A percentile compares a stretch with the other conserved stretches of the same genome.
Evolutionary conservation across 805 yeast species (phyloP).

Genomic region (Myxozyma vanderwaltii): DNA sequence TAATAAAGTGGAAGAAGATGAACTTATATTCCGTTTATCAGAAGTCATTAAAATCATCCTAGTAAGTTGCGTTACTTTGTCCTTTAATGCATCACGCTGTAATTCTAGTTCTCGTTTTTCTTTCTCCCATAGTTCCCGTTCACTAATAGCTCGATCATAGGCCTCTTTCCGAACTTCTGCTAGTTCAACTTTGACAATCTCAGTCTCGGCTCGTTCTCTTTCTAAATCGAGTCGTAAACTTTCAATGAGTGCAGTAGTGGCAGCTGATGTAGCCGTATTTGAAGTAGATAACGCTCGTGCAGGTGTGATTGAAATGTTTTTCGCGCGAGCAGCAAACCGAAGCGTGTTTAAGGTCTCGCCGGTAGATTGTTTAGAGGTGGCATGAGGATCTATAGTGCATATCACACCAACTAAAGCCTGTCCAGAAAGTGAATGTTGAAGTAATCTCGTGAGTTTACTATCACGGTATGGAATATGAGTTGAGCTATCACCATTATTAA

Average conservation of each 20-base stretch:
- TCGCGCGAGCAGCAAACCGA: slow-evolving; percentile 91
- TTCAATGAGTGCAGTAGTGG: slow-evolving; percentile 49
- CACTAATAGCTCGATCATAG: slow-evolving; percentile 5
- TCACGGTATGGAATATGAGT: slow-evolving; percentile 91
- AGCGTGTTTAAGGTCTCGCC: slow-evolving; percentile 85
- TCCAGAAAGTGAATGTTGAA: slow-evolving; percentile 92
- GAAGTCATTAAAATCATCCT: slow-evolving; percentile 20
- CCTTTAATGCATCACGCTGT: slow-evolving; percentile 31
- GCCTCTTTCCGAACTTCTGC: slow-evolving; percentile 24
- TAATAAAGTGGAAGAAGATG: background rate
- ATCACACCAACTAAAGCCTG: slow-evolving; percentile 78
- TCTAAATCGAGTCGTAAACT: slow-evolving; percentile 63
- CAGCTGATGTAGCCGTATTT: slow-evolving; percentile 35
- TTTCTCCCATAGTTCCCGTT: slow-evolving; percentile 12
- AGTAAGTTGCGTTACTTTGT: slow-evolving; percentile 31
- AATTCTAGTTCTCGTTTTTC: slow-evolving; percentile 32
- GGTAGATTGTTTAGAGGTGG: slow-evolving; percentile 58
- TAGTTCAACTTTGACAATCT: slow-evolving; percentile 42
- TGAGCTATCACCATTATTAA: background rate
- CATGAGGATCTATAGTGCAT: slow-evolving; percentile 67
- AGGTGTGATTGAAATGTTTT: slow-evolving; percentile 74
- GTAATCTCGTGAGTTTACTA: slow-evolving; percentile 82
- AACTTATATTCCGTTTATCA: slow-evolving; percentile 5
- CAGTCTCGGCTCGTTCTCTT: slow-evolving; percentile 57
- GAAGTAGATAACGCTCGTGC: slow-evolving; percentile 45